Evolutionary conservation across 345 rosid genomes (phyloP).

Genomic region (Dipteronia dyeriana): DNA sequence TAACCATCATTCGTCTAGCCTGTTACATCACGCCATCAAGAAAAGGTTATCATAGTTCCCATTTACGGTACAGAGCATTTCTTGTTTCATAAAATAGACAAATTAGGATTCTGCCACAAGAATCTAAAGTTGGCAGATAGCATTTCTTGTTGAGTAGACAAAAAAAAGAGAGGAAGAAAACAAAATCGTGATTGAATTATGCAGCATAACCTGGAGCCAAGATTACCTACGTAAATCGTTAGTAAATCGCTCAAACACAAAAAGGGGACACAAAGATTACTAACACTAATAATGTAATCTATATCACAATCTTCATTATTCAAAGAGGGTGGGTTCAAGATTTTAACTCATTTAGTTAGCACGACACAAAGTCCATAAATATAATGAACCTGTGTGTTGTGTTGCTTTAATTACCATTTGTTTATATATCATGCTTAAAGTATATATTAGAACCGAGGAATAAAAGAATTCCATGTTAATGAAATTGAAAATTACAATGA

Average conservation of each 20-base stretch:
- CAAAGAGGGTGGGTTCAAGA: neutral
- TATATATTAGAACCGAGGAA: neutral
- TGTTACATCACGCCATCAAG: slow-evolving; percentile 31
- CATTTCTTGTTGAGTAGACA: too few relatives aligned
- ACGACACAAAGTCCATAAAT: neutral
- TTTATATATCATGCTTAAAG: neutral
- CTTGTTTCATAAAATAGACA: neutral
- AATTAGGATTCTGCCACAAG: neutral
- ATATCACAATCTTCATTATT: too few relatives aligned
- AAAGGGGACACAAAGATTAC: neutral
- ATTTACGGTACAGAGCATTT: neutral
- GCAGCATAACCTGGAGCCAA: neutral
- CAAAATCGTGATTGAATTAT: neutral
- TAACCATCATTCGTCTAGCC: slow-evolving; percentile 81
- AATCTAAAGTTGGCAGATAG: too few relatives aligned
- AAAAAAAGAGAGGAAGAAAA: too few relatives aligned
- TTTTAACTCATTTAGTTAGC: neutral
- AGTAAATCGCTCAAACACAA: neutral
- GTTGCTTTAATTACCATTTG: neutral
- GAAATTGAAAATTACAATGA: neutral
- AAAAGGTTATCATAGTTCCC: slow-evolving; percentile 2
- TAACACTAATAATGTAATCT: too few relatives aligned
- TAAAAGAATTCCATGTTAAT: neutral
- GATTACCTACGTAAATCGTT: too few relatives aligned
- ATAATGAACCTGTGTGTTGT: neutral